Evolutionary conservation across 805 yeast species (phyloP).

Genomic region (Kazachstania psychrophila): DNA sequence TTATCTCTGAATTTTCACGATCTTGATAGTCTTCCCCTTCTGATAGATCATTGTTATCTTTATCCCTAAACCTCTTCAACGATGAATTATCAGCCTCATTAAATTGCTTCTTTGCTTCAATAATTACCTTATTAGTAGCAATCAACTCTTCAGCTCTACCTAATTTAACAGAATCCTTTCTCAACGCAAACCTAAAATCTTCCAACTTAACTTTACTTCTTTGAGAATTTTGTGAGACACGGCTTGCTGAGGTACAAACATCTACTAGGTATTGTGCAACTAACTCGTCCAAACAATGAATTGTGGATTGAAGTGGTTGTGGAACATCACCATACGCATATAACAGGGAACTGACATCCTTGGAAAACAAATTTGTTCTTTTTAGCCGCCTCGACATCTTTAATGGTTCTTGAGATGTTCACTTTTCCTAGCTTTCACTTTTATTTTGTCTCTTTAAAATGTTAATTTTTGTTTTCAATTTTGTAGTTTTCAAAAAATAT

Average conservation of each 20-base stretch:
- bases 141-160: slow-evolving; percentile 63
- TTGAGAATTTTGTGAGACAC: slow-evolving; percentile 41
- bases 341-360: slow-evolving; percentile 47
- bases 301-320: slow-evolving; percentile 58
- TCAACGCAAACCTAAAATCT: slow-evolving; percentile 60
- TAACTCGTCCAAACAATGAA: slow-evolving; percentile 57
- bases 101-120: slow-evolving; percentile 58
- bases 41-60: slow-evolving; percentile 11
- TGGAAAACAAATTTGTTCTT: slow-evolving; percentile 37
- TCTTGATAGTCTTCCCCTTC: slow-evolving; percentile 7
- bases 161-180: slow-evolving; percentile 56
- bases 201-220: slow-evolving; percentile 61
- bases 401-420: too few relatives aligned
- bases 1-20: background rate
- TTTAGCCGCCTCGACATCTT: slow-evolving; percentile 32
- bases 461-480: background rate
- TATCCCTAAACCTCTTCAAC: slow-evolving; percentile 24
- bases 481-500: too few relatives aligned
- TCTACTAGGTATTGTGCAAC: slow-evolving; percentile 55
- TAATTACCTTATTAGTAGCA: slow-evolving; percentile 48
- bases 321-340: slow-evolving; percentile 68
- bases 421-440: background rate
- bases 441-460: background rate
- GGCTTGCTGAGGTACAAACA: slow-evolving; percentile 46
- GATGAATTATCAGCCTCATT: slow-evolving; percentile 49